Conservation (phyloP, 2,329 filamentous ascomycete species). For the Sporothrix humicola region DNA sequence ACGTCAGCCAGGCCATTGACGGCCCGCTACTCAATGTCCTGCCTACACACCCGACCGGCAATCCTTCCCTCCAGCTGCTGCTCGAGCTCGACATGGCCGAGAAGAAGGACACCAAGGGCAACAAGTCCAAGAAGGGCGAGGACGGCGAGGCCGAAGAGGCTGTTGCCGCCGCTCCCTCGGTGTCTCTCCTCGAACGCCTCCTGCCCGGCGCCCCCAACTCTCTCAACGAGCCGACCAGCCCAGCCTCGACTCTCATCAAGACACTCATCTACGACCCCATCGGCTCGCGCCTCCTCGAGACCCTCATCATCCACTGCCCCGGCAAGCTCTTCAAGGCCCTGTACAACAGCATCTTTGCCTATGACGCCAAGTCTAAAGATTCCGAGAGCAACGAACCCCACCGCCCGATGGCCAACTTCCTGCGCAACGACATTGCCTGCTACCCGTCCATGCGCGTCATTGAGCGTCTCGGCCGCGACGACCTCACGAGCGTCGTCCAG, state of each 20-base stretch:
- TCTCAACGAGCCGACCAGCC: slow-evolving; percentile 73
- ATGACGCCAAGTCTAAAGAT: slow-evolving; percentile 52
- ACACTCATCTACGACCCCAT: slow-evolving; percentile 88
- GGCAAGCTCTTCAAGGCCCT: slow-evolving; percentile 91
- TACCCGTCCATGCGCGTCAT: slow-evolving; percentile 86
- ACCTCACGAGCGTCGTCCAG: slow-evolving; percentile 74
- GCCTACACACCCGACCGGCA: slow-evolving; percentile 87
- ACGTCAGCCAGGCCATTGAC: slow-evolving; percentile 76
- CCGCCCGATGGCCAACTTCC: slow-evolving; percentile 69
- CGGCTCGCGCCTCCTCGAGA: slow-evolving; percentile 88
- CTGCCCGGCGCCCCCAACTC: slow-evolving; percentile 76
- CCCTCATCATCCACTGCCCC: slow-evolving; percentile 77
- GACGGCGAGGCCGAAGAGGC: slow-evolving; percentile 31
- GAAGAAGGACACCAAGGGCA: slow-evolving; percentile 64
- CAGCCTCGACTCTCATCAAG: slow-evolving; percentile 78
- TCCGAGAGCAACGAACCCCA: background rate
- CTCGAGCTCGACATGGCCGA: slow-evolving; percentile 83
- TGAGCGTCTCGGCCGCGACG: slow-evolving; percentile 83
- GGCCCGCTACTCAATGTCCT: slow-evolving; percentile 80
- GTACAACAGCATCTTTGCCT: slow-evolving; percentile 78
- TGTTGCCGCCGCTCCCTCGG: background rate
- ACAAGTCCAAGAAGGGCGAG: slow-evolving; percentile 45
- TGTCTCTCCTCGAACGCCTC: slow-evolving; percentile 72
- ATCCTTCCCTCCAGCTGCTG: slow-evolving; percentile 89
- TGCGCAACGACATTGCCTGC: slow-evolving; percentile 87